phyloP scores from a whole-genome alignment of 306 rosid genomes.

The Vicia sativa region DNA sequence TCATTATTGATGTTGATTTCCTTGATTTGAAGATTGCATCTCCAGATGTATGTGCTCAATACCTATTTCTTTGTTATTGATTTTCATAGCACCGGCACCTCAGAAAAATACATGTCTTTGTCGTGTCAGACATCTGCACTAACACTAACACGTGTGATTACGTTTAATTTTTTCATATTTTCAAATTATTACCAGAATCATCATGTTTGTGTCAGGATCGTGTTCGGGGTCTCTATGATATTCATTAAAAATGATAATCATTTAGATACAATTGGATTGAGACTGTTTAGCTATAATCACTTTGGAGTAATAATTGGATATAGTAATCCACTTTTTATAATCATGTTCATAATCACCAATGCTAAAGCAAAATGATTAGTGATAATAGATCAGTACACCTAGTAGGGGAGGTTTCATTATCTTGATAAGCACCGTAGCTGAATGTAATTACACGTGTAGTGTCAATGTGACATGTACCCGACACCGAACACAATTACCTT shows the following conservation, averaged over 20 bases:
- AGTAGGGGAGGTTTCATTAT: not conserved
- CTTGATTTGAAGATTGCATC: constrained; percentile 84
- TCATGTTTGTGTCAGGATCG: no score
- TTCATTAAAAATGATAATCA: constrained; percentile 26
- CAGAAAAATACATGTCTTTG: no score
- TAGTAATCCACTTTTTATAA: constrained; percentile 7
- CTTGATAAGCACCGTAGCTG: not conserved
- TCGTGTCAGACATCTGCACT: no score
- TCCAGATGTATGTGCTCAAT: constrained; percentile 53
- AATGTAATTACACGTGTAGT: not conserved
- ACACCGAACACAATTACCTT: not conserved
- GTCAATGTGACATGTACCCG: no score
- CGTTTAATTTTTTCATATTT: no score
- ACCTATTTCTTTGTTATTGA: not conserved
- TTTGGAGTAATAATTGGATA: constrained; percentile 19
- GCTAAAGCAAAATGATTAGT: constrained; percentile 13
- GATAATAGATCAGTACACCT: constrained; percentile 7
- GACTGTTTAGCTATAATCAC: constrained; percentile 24
- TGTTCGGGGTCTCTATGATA: not conserved
- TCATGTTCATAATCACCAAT: constrained; percentile 30
- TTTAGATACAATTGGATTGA: constrained; percentile 2
- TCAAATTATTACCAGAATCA: no score
- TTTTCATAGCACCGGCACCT: not conserved
- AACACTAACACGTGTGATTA: no score
- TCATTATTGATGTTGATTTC: constrained; percentile 93